Conservation (phyloP, 352 stramenopile species). For the Plasmopara halstedii region DNA sequence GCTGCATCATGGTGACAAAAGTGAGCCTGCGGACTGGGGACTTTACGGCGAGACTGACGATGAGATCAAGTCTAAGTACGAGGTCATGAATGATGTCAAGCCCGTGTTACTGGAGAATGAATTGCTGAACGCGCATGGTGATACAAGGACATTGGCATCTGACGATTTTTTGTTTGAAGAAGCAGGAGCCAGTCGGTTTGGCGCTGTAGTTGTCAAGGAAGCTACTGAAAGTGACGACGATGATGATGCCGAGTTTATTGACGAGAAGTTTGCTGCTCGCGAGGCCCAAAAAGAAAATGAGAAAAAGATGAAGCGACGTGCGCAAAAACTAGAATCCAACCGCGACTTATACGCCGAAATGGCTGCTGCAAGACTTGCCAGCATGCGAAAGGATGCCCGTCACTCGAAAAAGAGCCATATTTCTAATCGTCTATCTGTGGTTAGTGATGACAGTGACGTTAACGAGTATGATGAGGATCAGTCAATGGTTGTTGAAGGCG, state of each 20-base stretch:
- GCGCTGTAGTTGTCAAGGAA: conserved; percentile 36
- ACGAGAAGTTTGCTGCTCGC: conserved; percentile 34
- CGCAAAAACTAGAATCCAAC: conserved; percentile 68
- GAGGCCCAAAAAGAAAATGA: conserved; percentile 45
- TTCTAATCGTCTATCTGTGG: conserved; percentile 9
- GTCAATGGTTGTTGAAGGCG: conserved; percentile 16
- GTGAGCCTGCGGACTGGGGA: conserved; percentile 49
- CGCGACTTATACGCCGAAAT: conserved; percentile 66
- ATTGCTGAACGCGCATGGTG: conserved; percentile 24
- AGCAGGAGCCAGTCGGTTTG: conserved; percentile 36
- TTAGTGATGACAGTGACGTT: conserved; percentile 16
- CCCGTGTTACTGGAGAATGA: conserved; percentile 50
- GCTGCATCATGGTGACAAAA: conserved; percentile 17
- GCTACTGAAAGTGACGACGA: conserved; percentile 7
- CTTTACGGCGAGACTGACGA: conserved; percentile 32
- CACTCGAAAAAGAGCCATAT: conserved; percentile 32
- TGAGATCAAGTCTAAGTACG: conserved; percentile 30
- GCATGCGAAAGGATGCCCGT: conserved; percentile 61
- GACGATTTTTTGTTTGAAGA: conserved; percentile 65
- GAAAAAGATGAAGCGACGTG: conserved; percentile 40
- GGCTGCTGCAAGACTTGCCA: conserved; percentile 43
- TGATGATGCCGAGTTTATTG: conserved; percentile 43
- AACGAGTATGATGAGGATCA: conserved; percentile 22
- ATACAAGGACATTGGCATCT: conserved; percentile 29
- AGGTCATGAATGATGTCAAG: conserved; percentile 30